These are phyloP conservation scores for Hanseniaspora pseudoguilliermondii DNA, from an alignment of 805 yeast species.

Conservation along the genomic window DNA sequence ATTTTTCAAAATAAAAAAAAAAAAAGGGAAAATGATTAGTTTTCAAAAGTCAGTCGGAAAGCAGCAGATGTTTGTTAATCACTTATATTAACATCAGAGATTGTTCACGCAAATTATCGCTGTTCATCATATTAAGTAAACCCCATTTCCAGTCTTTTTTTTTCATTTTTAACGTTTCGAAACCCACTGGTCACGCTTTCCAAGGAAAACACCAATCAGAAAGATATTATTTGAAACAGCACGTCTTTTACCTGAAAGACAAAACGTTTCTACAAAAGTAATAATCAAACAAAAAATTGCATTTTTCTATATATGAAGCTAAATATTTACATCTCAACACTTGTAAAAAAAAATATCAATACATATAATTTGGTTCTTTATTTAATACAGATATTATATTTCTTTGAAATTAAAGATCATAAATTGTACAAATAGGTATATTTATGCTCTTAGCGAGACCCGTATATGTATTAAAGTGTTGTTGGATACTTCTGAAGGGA, in stretches of 20 bases:
- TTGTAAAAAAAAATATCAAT: too few relatives aligned
- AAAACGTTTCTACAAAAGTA: constrained; percentile 1
- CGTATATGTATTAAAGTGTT: too few relatives aligned
- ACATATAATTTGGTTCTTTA: too few relatives aligned
- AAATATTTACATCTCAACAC: too few relatives aligned
- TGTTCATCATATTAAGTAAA: constrained; percentile 23
- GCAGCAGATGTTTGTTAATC: constrained; percentile 31
- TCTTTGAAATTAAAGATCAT: too few relatives aligned
- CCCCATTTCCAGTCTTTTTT: background rate
- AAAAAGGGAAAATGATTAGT: background rate
- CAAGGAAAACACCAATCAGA: too few relatives aligned
- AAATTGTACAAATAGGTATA: too few relatives aligned
- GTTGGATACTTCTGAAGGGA: too few relatives aligned
- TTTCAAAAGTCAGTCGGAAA: constrained; percentile 28
- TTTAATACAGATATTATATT: too few relatives aligned
- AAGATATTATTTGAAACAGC: too few relatives aligned
- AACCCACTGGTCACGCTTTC: too few relatives aligned
- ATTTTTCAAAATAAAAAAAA: background rate
- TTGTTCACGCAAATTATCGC: constrained; percentile 30
- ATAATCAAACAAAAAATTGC: background rate
- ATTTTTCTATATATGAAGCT: background rate
- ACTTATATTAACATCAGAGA: constrained; percentile 27
- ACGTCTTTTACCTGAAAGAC: constrained; percentile 5
- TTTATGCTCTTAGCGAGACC: too few relatives aligned
- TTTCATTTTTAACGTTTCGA: background rate